A percentile compares a stretch with the other conserved stretches of the same genome.
Evolutionary conservation across 108 stramenopile genomes (phyloP).

Genomic region (Cyclotella cryptica): DNA sequence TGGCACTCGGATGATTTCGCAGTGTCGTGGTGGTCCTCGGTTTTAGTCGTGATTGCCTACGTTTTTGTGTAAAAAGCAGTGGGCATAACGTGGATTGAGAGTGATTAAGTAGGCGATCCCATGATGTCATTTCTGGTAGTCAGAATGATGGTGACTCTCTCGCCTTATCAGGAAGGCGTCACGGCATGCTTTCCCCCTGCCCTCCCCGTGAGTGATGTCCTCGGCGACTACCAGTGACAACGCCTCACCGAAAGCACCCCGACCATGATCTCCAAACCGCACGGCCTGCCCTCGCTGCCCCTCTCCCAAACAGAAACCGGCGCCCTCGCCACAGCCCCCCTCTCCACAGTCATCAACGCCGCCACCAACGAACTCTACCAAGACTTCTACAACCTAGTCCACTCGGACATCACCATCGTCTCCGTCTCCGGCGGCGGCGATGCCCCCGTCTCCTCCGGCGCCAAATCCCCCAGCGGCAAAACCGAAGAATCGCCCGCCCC

Average conservation of each 20-base stretch:
- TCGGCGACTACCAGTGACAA: neutral
- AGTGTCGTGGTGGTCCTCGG: too few relatives aligned
- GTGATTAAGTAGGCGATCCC: too few relatives aligned
- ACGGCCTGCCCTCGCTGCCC: slow-evolving; percentile 36
- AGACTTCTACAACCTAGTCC: slow-evolving; percentile 81
- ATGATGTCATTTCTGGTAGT: too few relatives aligned
- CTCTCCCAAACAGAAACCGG: slow-evolving; percentile 74
- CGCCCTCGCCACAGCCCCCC: slow-evolving; percentile 76
- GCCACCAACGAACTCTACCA: slow-evolving; percentile 80
- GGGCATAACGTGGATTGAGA: too few relatives aligned
- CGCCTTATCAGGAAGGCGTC: too few relatives aligned
- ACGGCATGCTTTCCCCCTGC: too few relatives aligned
- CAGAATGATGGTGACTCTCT: too few relatives aligned
- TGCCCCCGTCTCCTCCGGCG: neutral
- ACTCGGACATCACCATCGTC: slow-evolving; percentile 74
- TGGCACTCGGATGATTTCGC: too few relatives aligned
- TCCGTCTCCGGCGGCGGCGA: slow-evolving; percentile 33
- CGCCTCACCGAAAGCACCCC: neutral
- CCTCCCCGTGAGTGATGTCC: too few relatives aligned
- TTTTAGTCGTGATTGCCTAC: too few relatives aligned
- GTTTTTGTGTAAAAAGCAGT: too few relatives aligned
- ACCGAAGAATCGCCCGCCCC: slow-evolving; percentile 11
- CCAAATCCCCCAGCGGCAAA: slow-evolving; percentile 20
- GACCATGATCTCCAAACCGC: slow-evolving; percentile 29
- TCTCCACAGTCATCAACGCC: slow-evolving; percentile 71